Evolutionary conservation across 306 rosid species (phyloP).

Genomic region (Quillaja saponaria): DNA sequence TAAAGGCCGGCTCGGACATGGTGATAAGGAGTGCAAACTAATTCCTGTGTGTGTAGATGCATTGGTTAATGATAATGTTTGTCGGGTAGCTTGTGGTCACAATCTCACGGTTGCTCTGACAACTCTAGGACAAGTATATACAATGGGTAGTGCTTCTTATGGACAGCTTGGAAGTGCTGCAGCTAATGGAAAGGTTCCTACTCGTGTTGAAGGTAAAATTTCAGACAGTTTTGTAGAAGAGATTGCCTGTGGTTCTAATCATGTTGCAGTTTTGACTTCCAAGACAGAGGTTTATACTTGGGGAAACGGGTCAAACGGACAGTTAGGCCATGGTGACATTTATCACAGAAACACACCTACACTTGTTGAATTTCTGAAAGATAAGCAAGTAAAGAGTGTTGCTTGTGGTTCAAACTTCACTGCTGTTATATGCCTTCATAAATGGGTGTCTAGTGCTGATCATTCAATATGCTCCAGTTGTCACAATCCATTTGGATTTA

Average conservation of each 20-base stretch:
- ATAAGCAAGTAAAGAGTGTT: constrained; percentile 73
- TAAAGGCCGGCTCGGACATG: constrained; percentile 83
- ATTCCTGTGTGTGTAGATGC: constrained; percentile 70
- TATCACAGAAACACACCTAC: constrained; percentile 77
- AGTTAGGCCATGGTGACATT: constrained; percentile 89
- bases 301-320: constrained; percentile 98
- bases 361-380: constrained; percentile 62
- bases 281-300: constrained; percentile 88
- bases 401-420: constrained; percentile 93
- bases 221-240: constrained; percentile 66
- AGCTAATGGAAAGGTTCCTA: constrained; percentile 73
- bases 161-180: constrained; percentile 87
- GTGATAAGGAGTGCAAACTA: constrained; percentile 59
- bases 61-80: constrained; percentile 59
- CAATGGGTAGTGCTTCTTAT: constrained; percentile 82
- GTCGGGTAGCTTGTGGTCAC: constrained; percentile 84
- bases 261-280: constrained; percentile 87
- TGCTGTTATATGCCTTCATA: constrained; percentile 81
- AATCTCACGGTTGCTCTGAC: constrained; percentile 85
- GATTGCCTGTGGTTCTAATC: constrained; percentile 89
- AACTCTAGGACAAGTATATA: constrained; percentile 69
- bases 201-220: constrained; percentile 62
- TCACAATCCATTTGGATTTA: constrained; percentile 75
- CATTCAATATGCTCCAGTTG: constrained; percentile 80
- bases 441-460: constrained; percentile 79